Conservation (phyloP, 1,284 basidiomycete species). For the Pterulicium gracile region DNA sequence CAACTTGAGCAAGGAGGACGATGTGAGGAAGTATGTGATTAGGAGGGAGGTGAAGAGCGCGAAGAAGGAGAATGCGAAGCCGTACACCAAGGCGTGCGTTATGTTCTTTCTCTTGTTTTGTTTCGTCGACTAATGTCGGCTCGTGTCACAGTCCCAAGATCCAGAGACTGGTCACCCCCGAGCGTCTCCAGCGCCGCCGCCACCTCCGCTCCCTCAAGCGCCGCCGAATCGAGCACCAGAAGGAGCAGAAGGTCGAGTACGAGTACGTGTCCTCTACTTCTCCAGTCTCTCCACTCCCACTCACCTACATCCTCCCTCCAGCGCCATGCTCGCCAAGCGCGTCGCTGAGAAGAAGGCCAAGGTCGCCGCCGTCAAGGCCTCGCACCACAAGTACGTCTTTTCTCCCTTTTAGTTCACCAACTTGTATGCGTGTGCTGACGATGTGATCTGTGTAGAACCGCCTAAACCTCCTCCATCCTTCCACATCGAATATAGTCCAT, state of each 20-base stretch:
- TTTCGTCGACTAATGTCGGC: slow-evolving; percentile 4
- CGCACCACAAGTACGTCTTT: slow-evolving; percentile 48
- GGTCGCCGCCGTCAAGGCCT: slow-evolving; percentile 67
- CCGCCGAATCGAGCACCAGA: slow-evolving; percentile 83
- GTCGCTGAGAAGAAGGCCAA: slow-evolving; percentile 90
- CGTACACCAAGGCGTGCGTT: slow-evolving; percentile 95
- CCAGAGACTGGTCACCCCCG: slow-evolving; percentile 87
- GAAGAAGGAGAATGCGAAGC: slow-evolving; percentile 92
- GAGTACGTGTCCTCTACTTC: slow-evolving; percentile 37
- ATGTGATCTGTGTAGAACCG: no score
- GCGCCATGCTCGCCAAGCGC: slow-evolving; percentile 79
- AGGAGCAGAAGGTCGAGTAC: slow-evolving; percentile 92
- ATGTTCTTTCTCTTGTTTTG: slow-evolving; percentile 1
- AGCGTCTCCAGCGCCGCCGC: slow-evolving; percentile 94
- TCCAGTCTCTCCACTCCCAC: slow-evolving; percentile 3
- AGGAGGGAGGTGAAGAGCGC: slow-evolving; percentile 80
- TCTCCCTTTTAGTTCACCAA: not conserved
- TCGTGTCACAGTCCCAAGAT: slow-evolving; percentile 59
- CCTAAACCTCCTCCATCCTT: no score
- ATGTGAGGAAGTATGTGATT: slow-evolving; percentile 96
- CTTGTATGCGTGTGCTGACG: no score
- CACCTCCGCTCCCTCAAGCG: slow-evolving; percentile 88
- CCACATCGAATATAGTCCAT: no score
- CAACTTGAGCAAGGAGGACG: slow-evolving; percentile 97
- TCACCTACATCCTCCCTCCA: slow-evolving; percentile 15